phyloP scores from a whole-genome alignment of 1,139 yeast genomes.

The Insectozyma bohioensis region DNA sequence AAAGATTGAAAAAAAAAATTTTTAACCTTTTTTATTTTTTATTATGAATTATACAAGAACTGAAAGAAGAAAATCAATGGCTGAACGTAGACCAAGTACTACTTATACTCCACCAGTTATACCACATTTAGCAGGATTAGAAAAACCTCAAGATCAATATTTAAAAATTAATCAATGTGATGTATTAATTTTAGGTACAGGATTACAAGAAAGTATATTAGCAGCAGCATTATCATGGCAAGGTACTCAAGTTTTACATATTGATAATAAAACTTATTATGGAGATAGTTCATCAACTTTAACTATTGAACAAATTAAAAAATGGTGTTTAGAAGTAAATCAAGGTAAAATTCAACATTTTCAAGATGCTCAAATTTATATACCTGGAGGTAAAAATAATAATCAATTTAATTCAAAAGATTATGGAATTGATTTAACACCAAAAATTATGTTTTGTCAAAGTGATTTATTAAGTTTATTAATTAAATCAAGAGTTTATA shows the following conservation, averaged over 20 bases:
- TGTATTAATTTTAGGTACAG: slow-evolving; percentile 89
- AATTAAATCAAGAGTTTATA: slow-evolving; percentile 81
- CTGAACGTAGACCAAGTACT: slow-evolving; percentile 68
- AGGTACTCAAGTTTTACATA: slow-evolving; percentile 85
- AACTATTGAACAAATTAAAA: slow-evolving; percentile 78
- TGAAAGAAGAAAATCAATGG: slow-evolving; percentile 68
- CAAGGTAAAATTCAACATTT: slow-evolving; percentile 49
- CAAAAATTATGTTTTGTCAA: slow-evolving; percentile 83
- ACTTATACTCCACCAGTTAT: slow-evolving; percentile 55
- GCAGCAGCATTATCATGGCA: slow-evolving; percentile 98
- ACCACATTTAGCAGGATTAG: slow-evolving; percentile 79
- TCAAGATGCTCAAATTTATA: slow-evolving; percentile 66
- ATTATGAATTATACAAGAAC: slow-evolving; percentile 19
- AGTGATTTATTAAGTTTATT: slow-evolving; percentile 79
- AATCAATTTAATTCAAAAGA: slow-evolving; percentile 61
- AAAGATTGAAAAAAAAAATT: not conserved
- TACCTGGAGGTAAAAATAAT: slow-evolving; percentile 53
- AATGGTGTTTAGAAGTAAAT: slow-evolving; percentile 75
- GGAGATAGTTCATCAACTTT: slow-evolving; percentile 88
- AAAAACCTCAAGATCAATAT: slow-evolving; percentile 55
- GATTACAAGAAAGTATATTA: slow-evolving; percentile 79
- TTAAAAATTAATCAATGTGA: slow-evolving; percentile 69
- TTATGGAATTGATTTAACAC: slow-evolving; percentile 87
- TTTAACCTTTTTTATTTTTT: not conserved
- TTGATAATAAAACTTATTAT: slow-evolving; percentile 78